phyloP scores from a whole-genome alignment of 2,329 filamentous ascomycete species.

The Arthrocladium fulminans region DNA sequence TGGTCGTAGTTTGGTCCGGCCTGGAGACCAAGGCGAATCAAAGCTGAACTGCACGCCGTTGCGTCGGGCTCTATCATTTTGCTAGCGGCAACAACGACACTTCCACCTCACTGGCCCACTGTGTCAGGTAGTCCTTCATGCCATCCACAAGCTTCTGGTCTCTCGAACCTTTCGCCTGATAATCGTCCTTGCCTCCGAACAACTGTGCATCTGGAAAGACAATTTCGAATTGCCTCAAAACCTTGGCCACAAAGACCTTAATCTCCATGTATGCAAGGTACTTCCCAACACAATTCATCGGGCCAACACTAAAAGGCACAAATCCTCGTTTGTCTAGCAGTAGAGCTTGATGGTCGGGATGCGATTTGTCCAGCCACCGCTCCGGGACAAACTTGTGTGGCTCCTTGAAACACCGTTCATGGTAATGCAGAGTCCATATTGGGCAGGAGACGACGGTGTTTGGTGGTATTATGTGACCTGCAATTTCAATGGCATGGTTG shows the following conservation, averaged over 20 bases:
- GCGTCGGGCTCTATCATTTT: not conserved
- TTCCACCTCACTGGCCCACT: not conserved
- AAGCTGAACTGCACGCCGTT: too few species aligned
- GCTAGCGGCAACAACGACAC: not conserved
- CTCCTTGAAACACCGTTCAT: slow-evolving; percentile 19
- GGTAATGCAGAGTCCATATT: not conserved
- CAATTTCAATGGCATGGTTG: slow-evolving; percentile 28
- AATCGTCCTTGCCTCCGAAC: not conserved
- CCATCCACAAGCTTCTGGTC: not conserved
- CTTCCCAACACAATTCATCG: slow-evolving; percentile 2
- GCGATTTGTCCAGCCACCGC: slow-evolving; percentile 22
- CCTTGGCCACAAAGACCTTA: slow-evolving; percentile 2
- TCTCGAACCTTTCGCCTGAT: not conserved
- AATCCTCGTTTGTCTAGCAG: slow-evolving; percentile 2
- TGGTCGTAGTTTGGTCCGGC: too few species aligned
- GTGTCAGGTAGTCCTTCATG: slow-evolving; percentile 4
- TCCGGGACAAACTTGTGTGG: slow-evolving; percentile 25
- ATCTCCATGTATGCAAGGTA: slow-evolving; percentile 5
- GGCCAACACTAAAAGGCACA: not conserved
- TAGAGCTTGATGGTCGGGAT: not conserved
- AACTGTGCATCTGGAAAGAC: not conserved
- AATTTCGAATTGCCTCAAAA: slow-evolving; percentile 2
- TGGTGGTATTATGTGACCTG: slow-evolving; percentile 27
- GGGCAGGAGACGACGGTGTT: not conserved
- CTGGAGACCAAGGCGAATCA: too few species aligned